These are phyloP conservation scores for Suhomyces sp. DNA, from an alignment of 805 yeast genomes.

Conservation along the genomic window DNA sequence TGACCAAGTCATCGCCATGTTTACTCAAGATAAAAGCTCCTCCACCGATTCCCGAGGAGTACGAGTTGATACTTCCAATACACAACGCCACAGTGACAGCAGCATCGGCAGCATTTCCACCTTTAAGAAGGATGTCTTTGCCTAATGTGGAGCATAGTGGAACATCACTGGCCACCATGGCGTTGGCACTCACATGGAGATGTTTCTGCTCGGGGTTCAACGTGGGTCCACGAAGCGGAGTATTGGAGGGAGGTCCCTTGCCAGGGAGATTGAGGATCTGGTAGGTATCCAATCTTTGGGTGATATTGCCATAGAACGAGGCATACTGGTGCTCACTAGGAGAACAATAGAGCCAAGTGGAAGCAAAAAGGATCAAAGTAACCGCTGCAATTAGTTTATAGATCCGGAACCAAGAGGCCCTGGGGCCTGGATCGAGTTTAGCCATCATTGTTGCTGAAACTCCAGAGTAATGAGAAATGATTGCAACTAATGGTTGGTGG, in stretches of 20 bases:
- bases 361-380: no score
- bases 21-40: constrained; percentile 68
- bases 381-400: no score
- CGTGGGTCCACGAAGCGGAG: constrained; percentile 34
- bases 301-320: background rate
- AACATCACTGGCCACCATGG: constrained; percentile 69
- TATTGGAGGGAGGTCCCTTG: constrained; percentile 6
- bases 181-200: constrained; percentile 43
- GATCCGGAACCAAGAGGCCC: no score
- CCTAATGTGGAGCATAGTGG: constrained; percentile 66
- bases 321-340: background rate
- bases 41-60: constrained; percentile 90
- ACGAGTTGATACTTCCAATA: constrained; percentile 79
- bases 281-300: background rate
- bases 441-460: no score
- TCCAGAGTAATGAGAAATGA: no score
- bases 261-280: background rate
- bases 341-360: no score
- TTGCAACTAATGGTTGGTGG: no score
- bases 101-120: constrained; percentile 92
- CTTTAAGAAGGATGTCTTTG: constrained; percentile 47
- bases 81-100: constrained; percentile 87
- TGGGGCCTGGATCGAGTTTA: no score
- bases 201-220: constrained; percentile 42
- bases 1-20: constrained; percentile 39